Conservation (phyloP, 495 filamentous ascomycete genomes). For the Staphylotrichum tortipilum region DNA sequence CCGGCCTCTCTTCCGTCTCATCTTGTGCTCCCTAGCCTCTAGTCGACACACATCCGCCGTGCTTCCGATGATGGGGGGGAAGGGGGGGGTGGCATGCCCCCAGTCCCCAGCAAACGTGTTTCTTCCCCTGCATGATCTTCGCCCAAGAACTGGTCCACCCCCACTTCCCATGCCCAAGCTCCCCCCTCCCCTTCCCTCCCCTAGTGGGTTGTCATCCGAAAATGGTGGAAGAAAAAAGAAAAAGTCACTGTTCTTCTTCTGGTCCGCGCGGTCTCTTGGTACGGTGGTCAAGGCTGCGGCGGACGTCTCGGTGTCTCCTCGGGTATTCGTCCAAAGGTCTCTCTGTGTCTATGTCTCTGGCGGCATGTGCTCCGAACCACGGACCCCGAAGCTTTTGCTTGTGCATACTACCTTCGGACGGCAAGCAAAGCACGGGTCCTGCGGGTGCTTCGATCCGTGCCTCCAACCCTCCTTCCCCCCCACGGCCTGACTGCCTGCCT, state of each 20-base stretch:
- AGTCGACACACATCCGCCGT: conserved; percentile 4
- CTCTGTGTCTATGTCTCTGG: background rate
- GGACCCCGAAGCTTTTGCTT: background rate
- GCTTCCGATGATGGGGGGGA: conserved; percentile 4
- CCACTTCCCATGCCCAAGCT: background rate
- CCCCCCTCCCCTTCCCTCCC: background rate
- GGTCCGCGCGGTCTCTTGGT: too few species aligned
- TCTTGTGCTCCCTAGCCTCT: background rate
- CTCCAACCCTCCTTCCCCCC: too few species aligned
- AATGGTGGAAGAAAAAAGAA: too few species aligned
- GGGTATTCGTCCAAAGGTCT: too few species aligned
- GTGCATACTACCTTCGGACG: background rate
- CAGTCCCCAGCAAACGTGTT: conserved; percentile 4
- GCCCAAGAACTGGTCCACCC: background rate
- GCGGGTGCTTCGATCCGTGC: too few species aligned
- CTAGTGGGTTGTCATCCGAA: background rate
- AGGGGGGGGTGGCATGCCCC: background rate
- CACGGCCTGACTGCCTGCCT: too few species aligned
- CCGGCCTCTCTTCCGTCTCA: conserved; percentile 5
- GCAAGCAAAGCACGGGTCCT: background rate
- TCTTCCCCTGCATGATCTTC: conserved; percentile 17
- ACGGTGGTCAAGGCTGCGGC: too few species aligned
- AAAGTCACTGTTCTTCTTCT: too few species aligned
- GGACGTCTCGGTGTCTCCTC: too few species aligned
- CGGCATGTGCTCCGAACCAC: background rate